These are phyloP conservation scores for Hypoxylon sp. DNA, from an alignment of 2,329 filamentous ascomycete species.

Conservation along the genomic window DNA sequence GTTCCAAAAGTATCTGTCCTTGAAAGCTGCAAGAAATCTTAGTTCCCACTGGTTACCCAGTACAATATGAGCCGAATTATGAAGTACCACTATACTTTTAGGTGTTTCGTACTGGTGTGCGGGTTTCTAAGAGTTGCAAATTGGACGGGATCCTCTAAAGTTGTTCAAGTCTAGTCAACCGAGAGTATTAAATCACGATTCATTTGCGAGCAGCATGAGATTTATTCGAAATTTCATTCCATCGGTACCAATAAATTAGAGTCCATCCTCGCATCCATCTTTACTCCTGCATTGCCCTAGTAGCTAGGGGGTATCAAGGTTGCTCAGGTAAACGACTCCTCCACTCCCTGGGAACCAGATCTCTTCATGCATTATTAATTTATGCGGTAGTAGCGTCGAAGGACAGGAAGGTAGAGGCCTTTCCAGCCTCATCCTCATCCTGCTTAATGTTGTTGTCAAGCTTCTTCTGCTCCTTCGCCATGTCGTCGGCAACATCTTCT, in stretches of 20 bases:
- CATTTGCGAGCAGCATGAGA: not conserved
- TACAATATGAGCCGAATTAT: not conserved
- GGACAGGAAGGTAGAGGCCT: constrained; percentile 58
- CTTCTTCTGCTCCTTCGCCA: constrained; percentile 66
- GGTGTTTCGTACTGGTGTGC: no score
- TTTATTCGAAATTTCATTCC: constrained; percentile 27
- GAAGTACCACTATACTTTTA: not conserved
- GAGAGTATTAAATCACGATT: not conserved
- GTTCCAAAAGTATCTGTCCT: not conserved
- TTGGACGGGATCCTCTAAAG: not conserved
- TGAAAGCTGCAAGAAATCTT: not conserved
- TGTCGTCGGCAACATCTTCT: constrained; percentile 60
- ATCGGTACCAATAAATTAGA: constrained; percentile 40
- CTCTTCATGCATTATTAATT: not conserved
- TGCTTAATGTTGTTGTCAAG: constrained; percentile 67
- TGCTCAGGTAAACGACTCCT: not conserved
- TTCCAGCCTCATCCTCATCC: constrained; percentile 64
- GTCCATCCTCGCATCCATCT: constrained; percentile 31
- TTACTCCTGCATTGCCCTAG: constrained; percentile 5
- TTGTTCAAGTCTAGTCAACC: not conserved
- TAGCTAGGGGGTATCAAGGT: constrained; percentile 1
- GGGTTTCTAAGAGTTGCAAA: not conserved
- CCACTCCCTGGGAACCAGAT: not conserved
- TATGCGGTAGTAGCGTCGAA: constrained; percentile 56
- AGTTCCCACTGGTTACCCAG: not conserved